These are phyloP conservation scores for Dimocarpus longan DNA, from an alignment of 345 rosid species.

Conservation along the genomic window DNA sequence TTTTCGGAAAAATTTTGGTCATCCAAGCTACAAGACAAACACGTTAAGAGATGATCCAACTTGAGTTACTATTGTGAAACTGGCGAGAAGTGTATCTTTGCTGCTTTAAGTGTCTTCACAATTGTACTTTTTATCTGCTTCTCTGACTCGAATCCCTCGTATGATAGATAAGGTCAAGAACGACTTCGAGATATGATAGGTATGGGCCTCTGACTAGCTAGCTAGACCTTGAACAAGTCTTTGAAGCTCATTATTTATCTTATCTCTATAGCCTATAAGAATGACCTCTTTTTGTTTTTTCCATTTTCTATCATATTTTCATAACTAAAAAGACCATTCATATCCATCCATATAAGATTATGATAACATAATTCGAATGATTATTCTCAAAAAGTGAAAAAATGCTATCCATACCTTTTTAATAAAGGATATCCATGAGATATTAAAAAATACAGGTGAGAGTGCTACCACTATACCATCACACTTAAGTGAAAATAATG, in stretches of 20 bases:
- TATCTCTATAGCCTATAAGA: not conserved
- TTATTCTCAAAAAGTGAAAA: too few relatives aligned
- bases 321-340: too few relatives aligned
- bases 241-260: not conserved
- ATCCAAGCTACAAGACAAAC: slow-evolving; percentile 18
- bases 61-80: not conserved
- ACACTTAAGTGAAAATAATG: too few relatives aligned
- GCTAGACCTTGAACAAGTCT: not conserved
- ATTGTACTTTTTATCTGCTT: slow-evolving; percentile 18
- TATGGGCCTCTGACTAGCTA: slow-evolving; percentile 13
- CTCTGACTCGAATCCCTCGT: not conserved
- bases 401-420: too few relatives aligned
- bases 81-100: slow-evolving; percentile 15
- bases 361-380: too few relatives aligned
- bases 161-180: not conserved
- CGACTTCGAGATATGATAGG: not conserved
- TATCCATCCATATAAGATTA: too few relatives aligned
- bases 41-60: not conserved
- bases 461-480: too few relatives aligned
- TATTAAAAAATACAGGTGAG: too few relatives aligned
- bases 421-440: too few relatives aligned
- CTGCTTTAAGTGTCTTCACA: slow-evolving; percentile 1
- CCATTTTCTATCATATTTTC: too few relatives aligned
- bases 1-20: slow-evolving; percentile 1
- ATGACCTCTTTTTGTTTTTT: too few relatives aligned